Percentiles rank a stretch among this genome's conserved stretches.
Conservation (phyloP, 2,329 filamentous ascomycete genomes). For the Annulohypoxylon truncatum region DNA sequence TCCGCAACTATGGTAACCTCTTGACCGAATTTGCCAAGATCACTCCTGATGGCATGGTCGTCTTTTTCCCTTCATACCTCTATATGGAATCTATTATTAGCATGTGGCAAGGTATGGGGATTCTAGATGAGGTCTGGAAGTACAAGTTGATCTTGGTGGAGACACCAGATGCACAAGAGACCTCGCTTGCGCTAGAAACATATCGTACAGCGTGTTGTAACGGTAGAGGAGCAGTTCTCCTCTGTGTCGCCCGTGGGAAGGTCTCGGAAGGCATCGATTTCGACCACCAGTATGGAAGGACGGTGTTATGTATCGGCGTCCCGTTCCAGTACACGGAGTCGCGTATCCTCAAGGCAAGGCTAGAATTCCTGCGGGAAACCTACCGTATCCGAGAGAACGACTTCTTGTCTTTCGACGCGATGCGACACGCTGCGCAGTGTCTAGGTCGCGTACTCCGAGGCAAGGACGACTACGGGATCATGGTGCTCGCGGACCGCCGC, state of each 20-base stretch:
- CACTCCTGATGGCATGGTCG: slow-evolving; percentile 97
- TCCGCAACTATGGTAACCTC: slow-evolving; percentile 94
- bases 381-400: slow-evolving; percentile 98
- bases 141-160: slow-evolving; percentile 98
- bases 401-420: slow-evolving; percentile 97
- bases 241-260: slow-evolving; percentile 96
- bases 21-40: slow-evolving; percentile 95
- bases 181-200: slow-evolving; percentile 92
- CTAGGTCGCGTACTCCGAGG: slow-evolving; percentile 92
- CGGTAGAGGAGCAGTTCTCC: slow-evolving; percentile 88
- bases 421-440: slow-evolving; percentile 98
- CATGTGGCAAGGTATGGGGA: slow-evolving; percentile 99
- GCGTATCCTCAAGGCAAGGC: slow-evolving; percentile 91
- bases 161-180: slow-evolving; percentile 97
- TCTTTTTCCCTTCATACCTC: slow-evolving; percentile 98
- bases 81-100: slow-evolving; percentile 99
- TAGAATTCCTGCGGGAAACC: slow-evolving; percentile 96
- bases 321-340: slow-evolving; percentile 99
- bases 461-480: slow-evolving; percentile 99
- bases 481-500: slow-evolving; percentile 94
- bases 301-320: slow-evolving; percentile 95
- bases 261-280: slow-evolving; percentile 99
- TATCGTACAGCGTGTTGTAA: slow-evolving; percentile 98
- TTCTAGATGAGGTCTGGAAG: slow-evolving; percentile 97
- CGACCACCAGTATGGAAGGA: slow-evolving; percentile 96